Base-by-base conservation (phyloP, 441 rosid genomes). In the Capsella rubella region DNA sequence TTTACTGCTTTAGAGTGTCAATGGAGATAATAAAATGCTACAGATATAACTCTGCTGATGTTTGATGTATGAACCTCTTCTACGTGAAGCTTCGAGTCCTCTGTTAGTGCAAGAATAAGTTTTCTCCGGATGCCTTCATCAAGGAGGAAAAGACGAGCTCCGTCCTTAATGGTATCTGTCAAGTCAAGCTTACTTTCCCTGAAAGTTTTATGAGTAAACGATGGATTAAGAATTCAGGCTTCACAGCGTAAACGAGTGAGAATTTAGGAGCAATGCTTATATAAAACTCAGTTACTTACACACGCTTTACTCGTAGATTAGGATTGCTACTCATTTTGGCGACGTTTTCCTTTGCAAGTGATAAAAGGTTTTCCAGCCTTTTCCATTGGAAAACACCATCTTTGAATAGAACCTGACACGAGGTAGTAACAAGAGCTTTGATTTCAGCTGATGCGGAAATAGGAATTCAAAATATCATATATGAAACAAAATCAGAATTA, bases 301-400 rank as follows among this genome's bases (percentile, higher is more conserved):
- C 72, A 58, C 72, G 76, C 74, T 87, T 82, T 57, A 71, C 87
- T 84, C 68, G 85, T 60, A 90, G 76, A 32, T 91, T 91, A 29
- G 99, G 99, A 78, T 92, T 94, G 77, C 86, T 89, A 87, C 93
- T 94, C 97, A 92, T 92, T 83, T 80, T 89, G 59, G 95, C 87
- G 53, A 92, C 97, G 47, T 94, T 92, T 84, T 94, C 97, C 82
- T 94, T 92, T 14, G 97, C 99, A 80, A 94, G 97, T 55, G 84
- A 80, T 79, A 90, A 89, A 14, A 94, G 95, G 72, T 94, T 94
- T 84, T 88, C 97, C 12, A 92, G 95, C 80, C 95, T 88, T 81
- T 90, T 88, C 97, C 99, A 92, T 76, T 92, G 97, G 85, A 94
- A 94, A 79, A 87, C 78, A 39, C 91, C 92, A 71, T 89, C 97